phyloP scores from a whole-genome alignment of 257 asterid genomes.

The Solanum tarijense region DNA sequence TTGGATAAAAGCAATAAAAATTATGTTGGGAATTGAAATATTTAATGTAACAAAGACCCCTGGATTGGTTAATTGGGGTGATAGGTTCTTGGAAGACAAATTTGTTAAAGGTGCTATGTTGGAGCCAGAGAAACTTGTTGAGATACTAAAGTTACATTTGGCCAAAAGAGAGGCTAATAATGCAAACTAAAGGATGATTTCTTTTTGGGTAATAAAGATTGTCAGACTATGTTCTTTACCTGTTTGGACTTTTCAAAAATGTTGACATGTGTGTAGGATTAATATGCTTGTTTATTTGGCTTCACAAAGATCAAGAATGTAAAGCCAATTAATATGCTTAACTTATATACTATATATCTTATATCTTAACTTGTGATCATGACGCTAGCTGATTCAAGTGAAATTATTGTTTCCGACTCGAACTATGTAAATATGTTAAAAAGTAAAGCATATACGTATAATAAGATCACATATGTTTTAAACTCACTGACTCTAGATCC shows the following conservation, averaged over 20 bases:
- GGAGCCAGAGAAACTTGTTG: slow-evolving; percentile 13
- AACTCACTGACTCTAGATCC: background rate
- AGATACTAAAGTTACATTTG: background rate
- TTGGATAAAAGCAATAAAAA: slow-evolving; percentile 3
- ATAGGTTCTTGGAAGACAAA: slow-evolving; percentile 9
- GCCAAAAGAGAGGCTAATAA: slow-evolving; percentile 5
- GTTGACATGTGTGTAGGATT: background rate
- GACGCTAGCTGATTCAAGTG: background rate
- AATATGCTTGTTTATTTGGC: background rate
- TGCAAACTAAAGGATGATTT: background rate
- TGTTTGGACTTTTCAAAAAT: background rate
- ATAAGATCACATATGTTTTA: background rate
- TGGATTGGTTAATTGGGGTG: slow-evolving; percentile 20
- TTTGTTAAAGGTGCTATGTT: slow-evolving; percentile 15
- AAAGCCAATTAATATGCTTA: background rate
- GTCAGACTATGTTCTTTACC: background rate
- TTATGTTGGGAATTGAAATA: background rate
- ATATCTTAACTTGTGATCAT: background rate
- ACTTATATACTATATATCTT: background rate
- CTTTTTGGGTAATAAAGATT: background rate
- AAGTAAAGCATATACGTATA: background rate
- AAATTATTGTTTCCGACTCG: background rate
- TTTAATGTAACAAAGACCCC: slow-evolving; percentile 2
- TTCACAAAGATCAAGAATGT: background rate
- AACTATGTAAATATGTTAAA: background rate